phyloP scores from a whole-genome alignment of 2,329 filamentous ascomycete species.

The Aspergillus carbonarius region DNA sequence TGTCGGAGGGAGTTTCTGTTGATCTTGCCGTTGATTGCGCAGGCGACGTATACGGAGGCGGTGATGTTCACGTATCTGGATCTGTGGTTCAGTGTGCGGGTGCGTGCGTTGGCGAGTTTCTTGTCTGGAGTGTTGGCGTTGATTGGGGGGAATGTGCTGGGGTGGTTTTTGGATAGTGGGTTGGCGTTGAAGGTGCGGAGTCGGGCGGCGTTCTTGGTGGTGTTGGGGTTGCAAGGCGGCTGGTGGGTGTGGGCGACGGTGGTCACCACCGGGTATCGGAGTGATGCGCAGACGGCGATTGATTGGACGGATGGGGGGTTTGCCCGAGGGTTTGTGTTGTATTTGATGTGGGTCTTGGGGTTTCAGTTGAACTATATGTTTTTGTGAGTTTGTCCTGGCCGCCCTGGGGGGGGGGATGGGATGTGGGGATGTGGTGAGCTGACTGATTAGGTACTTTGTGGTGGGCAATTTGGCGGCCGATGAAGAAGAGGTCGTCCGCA shows the following conservation, averaged over 20 bases:
- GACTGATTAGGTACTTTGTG: conserved; percentile 61
- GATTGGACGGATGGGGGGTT: conserved; percentile 68
- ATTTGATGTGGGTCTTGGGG: conserved; percentile 64
- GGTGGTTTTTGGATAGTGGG: conserved; percentile 61
- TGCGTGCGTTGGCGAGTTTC: conserved; percentile 69
- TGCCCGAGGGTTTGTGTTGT: conserved; percentile 65
- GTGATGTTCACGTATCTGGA: conserved; percentile 69
- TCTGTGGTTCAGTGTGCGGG: conserved; percentile 69
- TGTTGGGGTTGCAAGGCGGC: conserved; percentile 57
- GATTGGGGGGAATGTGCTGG: conserved; percentile 64
- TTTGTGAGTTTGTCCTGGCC: conserved; percentile 53
- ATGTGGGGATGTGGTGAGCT: no score
- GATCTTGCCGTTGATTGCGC: conserved; percentile 66
- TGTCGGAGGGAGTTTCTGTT: conserved; percentile 62
- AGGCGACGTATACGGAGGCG: conserved; percentile 69
- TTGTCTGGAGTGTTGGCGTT: conserved; percentile 67
- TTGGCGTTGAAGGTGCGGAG: conserved; percentile 57
- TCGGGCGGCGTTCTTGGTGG: conserved; percentile 55
- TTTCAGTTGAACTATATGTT: conserved; percentile 76
- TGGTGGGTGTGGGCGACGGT: conserved; percentile 74
- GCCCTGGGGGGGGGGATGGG: neutral
- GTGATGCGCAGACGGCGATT: conserved; percentile 55
- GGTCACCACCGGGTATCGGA: conserved; percentile 60
- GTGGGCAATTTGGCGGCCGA: conserved; percentile 63
- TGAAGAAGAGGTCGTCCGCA: conserved; percentile 65